phyloP scores from a whole-genome alignment of 352 stramenopile genomes.

The Pythium angustatum region DNA sequence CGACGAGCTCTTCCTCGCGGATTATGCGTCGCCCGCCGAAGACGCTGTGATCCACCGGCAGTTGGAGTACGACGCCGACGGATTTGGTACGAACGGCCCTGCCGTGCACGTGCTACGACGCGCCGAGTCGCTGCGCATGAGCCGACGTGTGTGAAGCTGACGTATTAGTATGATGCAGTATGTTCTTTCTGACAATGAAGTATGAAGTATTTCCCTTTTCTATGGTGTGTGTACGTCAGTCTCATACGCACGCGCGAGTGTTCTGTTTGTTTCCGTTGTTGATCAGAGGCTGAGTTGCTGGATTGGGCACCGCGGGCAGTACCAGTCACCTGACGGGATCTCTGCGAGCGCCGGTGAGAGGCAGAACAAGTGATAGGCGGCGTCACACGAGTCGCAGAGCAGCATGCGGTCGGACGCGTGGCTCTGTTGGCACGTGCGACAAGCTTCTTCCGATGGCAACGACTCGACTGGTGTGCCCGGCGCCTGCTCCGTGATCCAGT shows the following conservation, averaged over 20 bases:
- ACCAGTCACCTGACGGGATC: slow-evolving; percentile 81
- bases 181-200: too few species aligned
- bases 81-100: slow-evolving; percentile 19
- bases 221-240: too few species aligned
- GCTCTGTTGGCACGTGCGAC: slow-evolving; percentile 61
- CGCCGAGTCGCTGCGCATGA: slow-evolving; percentile 23
- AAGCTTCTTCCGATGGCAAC: slow-evolving; percentile 71
- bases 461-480: slow-evolving; percentile 51
- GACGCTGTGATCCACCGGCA: slow-evolving; percentile 67
- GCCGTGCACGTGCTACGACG: slow-evolving; percentile 12
- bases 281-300: slow-evolving; percentile 19
- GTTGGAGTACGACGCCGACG: slow-evolving; percentile 17
- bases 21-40: slow-evolving; percentile 43
- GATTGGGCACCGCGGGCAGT: slow-evolving; percentile 66
- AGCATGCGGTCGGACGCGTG: slow-evolving; percentile 76
- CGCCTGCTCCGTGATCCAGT: slow-evolving; percentile 62
- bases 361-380: slow-evolving; percentile 83
- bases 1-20: slow-evolving; percentile 56
- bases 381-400: slow-evolving; percentile 85
- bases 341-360: slow-evolving; percentile 55
- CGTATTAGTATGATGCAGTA: slow-evolving; percentile 7
- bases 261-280: neutral
- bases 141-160: slow-evolving; percentile 17
- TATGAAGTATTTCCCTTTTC: too few species aligned
- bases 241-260: too few species aligned